A percentile compares a stretch with the other conserved stretches of the same genome.
phyloP scores from a whole-genome alignment of 352 stramenopile species.

The Globisporangium yorkense region DNA sequence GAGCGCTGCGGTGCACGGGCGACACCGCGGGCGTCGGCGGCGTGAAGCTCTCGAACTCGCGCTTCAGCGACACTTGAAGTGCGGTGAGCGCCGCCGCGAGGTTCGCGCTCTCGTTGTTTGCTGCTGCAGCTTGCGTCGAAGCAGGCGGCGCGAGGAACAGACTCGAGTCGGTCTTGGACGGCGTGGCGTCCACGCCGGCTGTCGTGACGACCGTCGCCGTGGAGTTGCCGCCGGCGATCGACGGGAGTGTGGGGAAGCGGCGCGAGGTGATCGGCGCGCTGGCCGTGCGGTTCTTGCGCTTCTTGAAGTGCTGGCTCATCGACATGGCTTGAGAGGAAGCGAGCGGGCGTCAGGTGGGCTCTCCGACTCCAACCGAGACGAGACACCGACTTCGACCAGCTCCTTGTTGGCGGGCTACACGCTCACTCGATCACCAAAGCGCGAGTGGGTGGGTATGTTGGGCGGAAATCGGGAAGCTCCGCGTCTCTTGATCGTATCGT shows the following conservation, averaged over 20 bases:
- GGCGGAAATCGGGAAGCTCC: too few relatives aligned
- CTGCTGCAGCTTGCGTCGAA: constrained; percentile 6
- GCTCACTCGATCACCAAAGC: background rate
- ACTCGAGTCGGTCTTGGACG: constrained; percentile 7
- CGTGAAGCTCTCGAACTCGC: constrained; percentile 62
- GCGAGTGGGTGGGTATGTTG: too few relatives aligned
- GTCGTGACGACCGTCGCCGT: background rate
- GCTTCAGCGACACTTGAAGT: constrained; percentile 73
- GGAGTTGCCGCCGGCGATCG: constrained; percentile 1
- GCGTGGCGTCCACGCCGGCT: background rate
- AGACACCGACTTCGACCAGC: background rate
- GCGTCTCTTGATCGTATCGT: background rate
- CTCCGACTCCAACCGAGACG: constrained; percentile 8
- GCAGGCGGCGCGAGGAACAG: background rate
- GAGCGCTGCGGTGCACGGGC: constrained; percentile 34
- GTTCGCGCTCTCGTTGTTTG: constrained; percentile 32
- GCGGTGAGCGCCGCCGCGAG: constrained; percentile 51
- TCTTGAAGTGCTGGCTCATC: constrained; percentile 65
- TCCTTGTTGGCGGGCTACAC: background rate
- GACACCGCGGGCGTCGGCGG: constrained; percentile 68
- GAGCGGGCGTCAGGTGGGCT: background rate
- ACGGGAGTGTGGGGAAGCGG: background rate
- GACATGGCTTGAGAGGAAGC: constrained; percentile 16
- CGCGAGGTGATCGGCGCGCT: background rate
- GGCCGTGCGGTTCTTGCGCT: constrained; percentile 50